phyloP scores from a whole-genome alignment of 495 filamentous ascomycete species.

The Neurospora sp. region DNA sequence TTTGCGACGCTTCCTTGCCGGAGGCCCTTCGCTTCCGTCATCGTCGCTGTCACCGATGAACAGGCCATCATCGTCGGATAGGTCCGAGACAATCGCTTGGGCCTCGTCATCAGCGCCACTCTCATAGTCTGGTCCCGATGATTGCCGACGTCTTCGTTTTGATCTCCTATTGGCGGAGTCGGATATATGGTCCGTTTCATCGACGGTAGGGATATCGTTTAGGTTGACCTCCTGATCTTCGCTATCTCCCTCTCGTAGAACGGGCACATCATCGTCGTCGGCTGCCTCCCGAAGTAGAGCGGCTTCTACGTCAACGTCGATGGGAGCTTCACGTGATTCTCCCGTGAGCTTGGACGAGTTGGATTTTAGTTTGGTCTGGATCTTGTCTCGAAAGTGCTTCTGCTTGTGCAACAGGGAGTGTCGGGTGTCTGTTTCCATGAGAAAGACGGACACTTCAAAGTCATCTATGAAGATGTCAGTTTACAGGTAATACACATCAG shows the following conservation, averaged over 20 bases:
- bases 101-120: slow-evolving; percentile 18
- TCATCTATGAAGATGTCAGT: slow-evolving; percentile 51
- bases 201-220: slow-evolving; percentile 33
- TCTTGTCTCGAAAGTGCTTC: slow-evolving; percentile 55
- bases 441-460: slow-evolving; percentile 88
- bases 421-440: slow-evolving; percentile 77
- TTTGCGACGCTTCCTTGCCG: slow-evolving; percentile 40
- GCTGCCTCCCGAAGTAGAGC: slow-evolving; percentile 21
- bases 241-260: slow-evolving; percentile 26
- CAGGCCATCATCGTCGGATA: slow-evolving; percentile 18
- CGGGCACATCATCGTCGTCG: slow-evolving; percentile 31
- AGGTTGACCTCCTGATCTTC: slow-evolving; percentile 31
- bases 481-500: background rate
- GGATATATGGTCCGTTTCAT: slow-evolving; percentile 22
- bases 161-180: slow-evolving; percentile 21
- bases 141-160: slow-evolving; percentile 16
- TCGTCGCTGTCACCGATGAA: slow-evolving; percentile 21
- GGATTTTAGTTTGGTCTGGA: slow-evolving; percentile 42
- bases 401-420: slow-evolving; percentile 80
- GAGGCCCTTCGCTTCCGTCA: slow-evolving; percentile 17
- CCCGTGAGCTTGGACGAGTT: slow-evolving; percentile 50
- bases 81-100: slow-evolving; percentile 6
- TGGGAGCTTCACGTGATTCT: slow-evolving; percentile 40
- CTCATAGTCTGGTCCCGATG: slow-evolving; percentile 12
- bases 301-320: slow-evolving; percentile 34